Evolutionary conservation across 1,284 basidiomycete species (phyloP).

Genomic region (Fistulina hepatica): DNA sequence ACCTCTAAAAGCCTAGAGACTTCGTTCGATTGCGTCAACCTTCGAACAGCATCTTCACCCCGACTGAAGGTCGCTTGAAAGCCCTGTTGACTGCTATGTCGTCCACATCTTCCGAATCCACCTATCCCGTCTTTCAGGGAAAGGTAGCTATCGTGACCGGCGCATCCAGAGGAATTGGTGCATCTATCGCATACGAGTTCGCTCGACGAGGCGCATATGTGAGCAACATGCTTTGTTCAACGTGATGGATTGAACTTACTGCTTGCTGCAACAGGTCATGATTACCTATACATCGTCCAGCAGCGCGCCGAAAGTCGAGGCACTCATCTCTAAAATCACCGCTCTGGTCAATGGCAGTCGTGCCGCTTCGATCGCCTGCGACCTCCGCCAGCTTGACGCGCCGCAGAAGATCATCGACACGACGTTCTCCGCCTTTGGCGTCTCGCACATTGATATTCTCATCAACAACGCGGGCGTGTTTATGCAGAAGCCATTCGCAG

Average conservation of each 20-base stretch:
- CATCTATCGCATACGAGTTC: slow-evolving; percentile 12
- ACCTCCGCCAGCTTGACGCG: background rate
- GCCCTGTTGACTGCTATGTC: too few species aligned
- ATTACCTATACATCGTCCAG: slow-evolving; percentile 3
- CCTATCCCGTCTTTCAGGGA: background rate
- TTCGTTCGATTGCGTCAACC: too few species aligned
- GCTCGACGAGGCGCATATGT: slow-evolving; percentile 12
- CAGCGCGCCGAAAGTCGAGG: background rate
- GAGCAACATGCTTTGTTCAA: background rate
- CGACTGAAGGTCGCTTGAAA: too few species aligned
- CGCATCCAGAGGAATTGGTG: slow-evolving; percentile 19
- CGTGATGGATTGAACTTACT: background rate
- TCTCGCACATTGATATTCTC: background rate
- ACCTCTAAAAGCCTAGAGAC: too few species aligned
- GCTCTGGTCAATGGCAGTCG: background rate
- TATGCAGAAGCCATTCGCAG: background rate
- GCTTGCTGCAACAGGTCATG: slow-evolving; percentile 3
- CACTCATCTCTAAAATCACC: background rate
- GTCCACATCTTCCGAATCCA: too few species aligned
- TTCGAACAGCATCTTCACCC: too few species aligned
- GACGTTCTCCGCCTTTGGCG: background rate
- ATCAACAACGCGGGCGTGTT: slow-evolving; percentile 1
- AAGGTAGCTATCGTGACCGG: slow-evolving; percentile 18
- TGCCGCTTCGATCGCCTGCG: background rate
- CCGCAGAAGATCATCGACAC: background rate